Conservation (phyloP, 371 early-diverging fungal species). For the Mucor saturninus region DNA sequence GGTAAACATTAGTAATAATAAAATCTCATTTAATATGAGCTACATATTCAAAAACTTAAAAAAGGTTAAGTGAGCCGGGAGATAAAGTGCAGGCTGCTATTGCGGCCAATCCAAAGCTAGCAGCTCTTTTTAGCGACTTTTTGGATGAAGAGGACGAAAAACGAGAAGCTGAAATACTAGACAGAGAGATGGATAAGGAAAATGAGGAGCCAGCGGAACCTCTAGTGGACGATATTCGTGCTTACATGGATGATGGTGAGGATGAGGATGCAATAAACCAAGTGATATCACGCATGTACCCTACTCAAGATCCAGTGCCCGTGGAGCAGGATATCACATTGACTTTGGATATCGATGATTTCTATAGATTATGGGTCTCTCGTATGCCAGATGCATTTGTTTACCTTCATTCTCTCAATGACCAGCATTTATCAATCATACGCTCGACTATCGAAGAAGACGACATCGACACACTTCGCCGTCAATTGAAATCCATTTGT, state of each 20-base stretch:
- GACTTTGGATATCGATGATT: conserved; percentile 4
- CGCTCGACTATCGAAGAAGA: conserved; percentile 47
- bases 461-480: conserved; percentile 31
- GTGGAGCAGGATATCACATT: not conserved
- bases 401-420: conserved; percentile 43
- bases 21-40: no score
- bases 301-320: conserved; percentile 2
- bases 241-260: conserved; percentile 59
- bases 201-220: conserved; percentile 32
- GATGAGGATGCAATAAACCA: conserved; percentile 61
- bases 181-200: conserved; percentile 24
- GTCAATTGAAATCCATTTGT: conserved; percentile 32
- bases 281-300: conserved; percentile 60
- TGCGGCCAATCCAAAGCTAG: conserved; percentile 36
- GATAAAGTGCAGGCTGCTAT: conserved; percentile 45
- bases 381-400: conserved; percentile 46
- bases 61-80: not conserved
- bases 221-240: conserved; percentile 37
- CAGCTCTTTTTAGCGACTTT: conserved; percentile 22
- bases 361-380: conserved; percentile 33
- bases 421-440: conserved; percentile 50
- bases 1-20: not conserved
- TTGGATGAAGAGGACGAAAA: conserved; percentile 21
- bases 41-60: no score
- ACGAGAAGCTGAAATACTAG: conserved; percentile 3